Conservation (phyloP, 1,284 basidiomycete genomes). For the Athelia psychrophila region DNA sequence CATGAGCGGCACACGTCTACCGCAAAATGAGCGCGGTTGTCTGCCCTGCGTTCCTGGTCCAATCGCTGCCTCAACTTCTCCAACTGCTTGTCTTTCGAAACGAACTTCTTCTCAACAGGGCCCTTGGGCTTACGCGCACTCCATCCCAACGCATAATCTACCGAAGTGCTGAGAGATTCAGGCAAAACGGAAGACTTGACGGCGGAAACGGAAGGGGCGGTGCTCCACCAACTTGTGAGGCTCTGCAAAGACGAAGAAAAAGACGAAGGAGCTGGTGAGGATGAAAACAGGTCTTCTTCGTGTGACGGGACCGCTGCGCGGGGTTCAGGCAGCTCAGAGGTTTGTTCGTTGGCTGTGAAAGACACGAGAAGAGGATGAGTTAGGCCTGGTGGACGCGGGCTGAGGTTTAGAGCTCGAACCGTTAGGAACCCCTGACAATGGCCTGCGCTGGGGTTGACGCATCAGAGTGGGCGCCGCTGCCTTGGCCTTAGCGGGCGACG, state of each 20-base stretch:
- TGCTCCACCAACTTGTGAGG: constrained; percentile 54
- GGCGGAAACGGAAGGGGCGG: constrained; percentile 32
- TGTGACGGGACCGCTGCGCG: not conserved
- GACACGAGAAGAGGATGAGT: constrained; percentile 39
- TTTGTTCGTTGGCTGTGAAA: constrained; percentile 31
- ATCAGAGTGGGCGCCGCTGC: constrained; percentile 37
- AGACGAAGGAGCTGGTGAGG: constrained; percentile 23
- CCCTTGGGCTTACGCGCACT: constrained; percentile 3
- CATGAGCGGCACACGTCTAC: constrained; percentile 26
- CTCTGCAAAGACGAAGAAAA: constrained; percentile 49
- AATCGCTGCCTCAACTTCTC: constrained; percentile 54
- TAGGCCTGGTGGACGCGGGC: constrained; percentile 43
- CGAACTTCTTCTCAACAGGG: constrained; percentile 35
- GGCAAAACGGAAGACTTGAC: constrained; percentile 13
- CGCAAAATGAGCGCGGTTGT: constrained; percentile 6
- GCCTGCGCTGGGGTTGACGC: constrained; percentile 45
- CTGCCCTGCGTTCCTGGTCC: constrained; percentile 34
- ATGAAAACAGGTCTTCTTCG: constrained; percentile 21
- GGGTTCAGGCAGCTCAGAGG: not conserved
- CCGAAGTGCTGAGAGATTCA: constrained; percentile 9
- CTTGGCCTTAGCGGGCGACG: constrained; percentile 21
- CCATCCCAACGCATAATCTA: constrained; percentile 2
- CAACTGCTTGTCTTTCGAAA: constrained; percentile 62
- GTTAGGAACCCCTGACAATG: constrained; percentile 36
- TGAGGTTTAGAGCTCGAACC: constrained; percentile 57